Percentiles rank a stretch among this genome's conserved stretches.
phyloP scores from a whole-genome alignment of 345 rosid species.

The Brassica juncea region DNA sequence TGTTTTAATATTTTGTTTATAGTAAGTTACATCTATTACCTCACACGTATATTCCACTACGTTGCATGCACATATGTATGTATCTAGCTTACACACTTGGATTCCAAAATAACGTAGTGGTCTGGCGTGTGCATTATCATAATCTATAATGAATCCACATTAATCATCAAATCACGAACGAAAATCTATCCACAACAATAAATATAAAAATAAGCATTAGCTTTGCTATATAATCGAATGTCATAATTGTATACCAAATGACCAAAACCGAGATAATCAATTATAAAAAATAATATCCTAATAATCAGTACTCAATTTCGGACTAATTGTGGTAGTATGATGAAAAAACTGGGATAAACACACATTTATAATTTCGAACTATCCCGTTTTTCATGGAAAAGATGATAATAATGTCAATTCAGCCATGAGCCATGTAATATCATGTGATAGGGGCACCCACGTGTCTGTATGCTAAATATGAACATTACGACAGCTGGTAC shows the following conservation, averaged over 20 bases:
- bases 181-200: neutral
- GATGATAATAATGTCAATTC: neutral
- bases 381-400: neutral
- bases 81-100: conserved; percentile 7
- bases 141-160: neutral
- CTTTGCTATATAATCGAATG: conserved; percentile 2
- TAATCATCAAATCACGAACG: neutral
- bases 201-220: neutral
- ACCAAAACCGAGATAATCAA: neutral
- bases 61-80: conserved; percentile 16
- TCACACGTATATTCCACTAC: conserved; percentile 25
- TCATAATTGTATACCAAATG: neutral
- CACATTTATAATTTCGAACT: neutral
- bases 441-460: conserved; percentile 9
- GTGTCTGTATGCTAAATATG: conserved; percentile 20
- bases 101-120: neutral
- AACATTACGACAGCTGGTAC: conserved; percentile 33
- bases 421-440: neutral
- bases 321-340: neutral
- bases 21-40: neutral
- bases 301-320: neutral
- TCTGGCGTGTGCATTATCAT: conserved; percentile 3
- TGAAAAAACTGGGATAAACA: neutral
- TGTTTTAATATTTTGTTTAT: neutral
- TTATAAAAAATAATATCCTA: neutral